Base-by-base conservation (phyloP, 352 stramenopile species). In the Pythium vanterpoolii region DNA sequence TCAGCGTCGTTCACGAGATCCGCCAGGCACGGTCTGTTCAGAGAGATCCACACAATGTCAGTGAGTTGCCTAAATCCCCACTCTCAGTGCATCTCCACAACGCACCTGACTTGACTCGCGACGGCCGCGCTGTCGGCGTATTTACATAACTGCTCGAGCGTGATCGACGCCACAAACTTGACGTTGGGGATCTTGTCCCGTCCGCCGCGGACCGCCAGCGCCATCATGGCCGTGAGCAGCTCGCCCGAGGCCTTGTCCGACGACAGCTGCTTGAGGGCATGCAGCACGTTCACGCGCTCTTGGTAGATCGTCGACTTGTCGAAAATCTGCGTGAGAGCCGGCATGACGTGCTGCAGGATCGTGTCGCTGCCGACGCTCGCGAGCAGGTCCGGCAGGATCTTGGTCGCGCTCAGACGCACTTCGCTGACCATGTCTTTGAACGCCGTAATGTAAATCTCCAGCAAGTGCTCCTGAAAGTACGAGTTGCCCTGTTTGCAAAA, bases 341-440 rank as follows among this genome's bases (percentile, higher is more conserved):
- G 83, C 56, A 95, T 67, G 34, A 95, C 77, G 77, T 89, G 87
- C 71, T 95, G 79, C 52, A 93, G 65, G 42, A 91, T 84, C 69
- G 85, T 90, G 59, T 93, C 86, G 60, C 82, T 93, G 23, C 85
- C 85, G 31, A 92, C 76, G 48, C 77, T 81, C 58, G 89, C 78
- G 44, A 93, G 64, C 57, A 95, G 71, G 44, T 90, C 66, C 19
- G 78, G 71, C 10, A 92, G 64, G 62, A 93, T 90, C 69, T 93
- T 95, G 23, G 83, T 93, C 27, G 95, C 90, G 58, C 95, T 96
- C 74, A 98, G 82, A n/a, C 95, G 84, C 56, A 98, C 92, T 77
- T 98, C 96, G 24, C 90, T 77, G 7, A 98, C 95, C 74, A 93
- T 94, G 63, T 98, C 95, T 43, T 85, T 89, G 66, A 98, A 91